These are phyloP conservation scores for Paxillus involutus DNA, from an alignment of 768 basidiomycete genomes.

Conservation along the genomic window DNA sequence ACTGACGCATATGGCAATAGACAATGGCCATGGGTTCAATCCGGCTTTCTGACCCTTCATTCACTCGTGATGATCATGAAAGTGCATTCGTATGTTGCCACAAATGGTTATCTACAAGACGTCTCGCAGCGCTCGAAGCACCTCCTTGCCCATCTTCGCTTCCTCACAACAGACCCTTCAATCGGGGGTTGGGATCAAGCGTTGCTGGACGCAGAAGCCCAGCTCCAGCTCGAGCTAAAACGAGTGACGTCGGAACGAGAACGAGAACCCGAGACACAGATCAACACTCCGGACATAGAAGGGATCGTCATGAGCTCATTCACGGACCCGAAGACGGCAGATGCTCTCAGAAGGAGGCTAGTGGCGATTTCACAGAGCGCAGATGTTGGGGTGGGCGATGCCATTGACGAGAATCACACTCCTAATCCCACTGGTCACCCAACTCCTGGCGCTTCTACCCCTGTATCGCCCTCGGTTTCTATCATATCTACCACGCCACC, in stretches of 20 bases:
- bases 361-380: conserved; percentile 29
- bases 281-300: conserved; percentile 46
- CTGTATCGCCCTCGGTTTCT: conserved; percentile 5
- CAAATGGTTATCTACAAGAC: conserved; percentile 80
- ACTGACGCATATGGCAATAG: conserved; percentile 36
- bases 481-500: background rate
- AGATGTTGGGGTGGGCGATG: conserved; percentile 4
- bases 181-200: conserved; percentile 73
- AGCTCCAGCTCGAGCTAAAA: conserved; percentile 32
- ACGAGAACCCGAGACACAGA: conserved; percentile 19
- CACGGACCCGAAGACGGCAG: conserved; percentile 52
- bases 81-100: conserved; percentile 90
- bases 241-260: conserved; percentile 12
- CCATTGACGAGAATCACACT: background rate
- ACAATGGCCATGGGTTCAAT: conserved; percentile 98
- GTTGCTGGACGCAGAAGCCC: conserved; percentile 44
- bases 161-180: conserved; percentile 38
- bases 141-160: conserved; percentile 44
- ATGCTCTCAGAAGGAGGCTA: conserved; percentile 59
- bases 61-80: conserved; percentile 92
- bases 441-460: conserved; percentile 2
- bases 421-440: conserved; percentile 3
- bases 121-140: conserved; percentile 46
- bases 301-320: conserved; percentile 48
- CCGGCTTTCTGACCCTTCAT: conserved; percentile 86